These are phyloP conservation scores for Diphasiastrum complanatum DNA, from an alignment of 83 land plant genomes.

Conservation along the genomic window DNA sequence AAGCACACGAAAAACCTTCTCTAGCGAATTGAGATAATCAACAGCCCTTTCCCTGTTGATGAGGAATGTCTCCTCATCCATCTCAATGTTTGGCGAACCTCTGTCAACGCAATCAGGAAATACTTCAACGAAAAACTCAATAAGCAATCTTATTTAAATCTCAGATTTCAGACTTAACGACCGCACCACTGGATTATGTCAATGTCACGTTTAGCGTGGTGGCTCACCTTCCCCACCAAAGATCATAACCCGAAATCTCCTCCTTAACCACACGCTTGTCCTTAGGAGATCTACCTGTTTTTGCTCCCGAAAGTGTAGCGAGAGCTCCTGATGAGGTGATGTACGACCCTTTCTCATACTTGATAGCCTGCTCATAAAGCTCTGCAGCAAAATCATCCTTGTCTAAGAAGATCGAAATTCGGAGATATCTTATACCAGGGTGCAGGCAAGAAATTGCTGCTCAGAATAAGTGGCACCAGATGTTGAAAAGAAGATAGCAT, in stretches of 20 bases:
- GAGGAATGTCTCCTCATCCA: conserved; percentile 27
- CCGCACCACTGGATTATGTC: not conserved
- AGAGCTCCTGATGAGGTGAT: conserved; percentile 23
- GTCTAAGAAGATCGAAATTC: not conserved
- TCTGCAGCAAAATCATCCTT: conserved; percentile 4
- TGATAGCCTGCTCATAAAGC: conserved; percentile 27
- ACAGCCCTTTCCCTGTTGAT: conserved; percentile 28
- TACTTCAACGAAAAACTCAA: not conserved
- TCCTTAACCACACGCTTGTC: conserved; percentile 29
- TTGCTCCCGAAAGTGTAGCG: conserved; percentile 28
- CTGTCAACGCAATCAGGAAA: conserved; percentile 14
- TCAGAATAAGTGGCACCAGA: not conserved
- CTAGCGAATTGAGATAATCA: conserved; percentile 23
- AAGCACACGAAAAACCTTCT: conserved; percentile 6
- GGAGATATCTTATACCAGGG: not conserved
- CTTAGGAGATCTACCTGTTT: conserved; percentile 27
- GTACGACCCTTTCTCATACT: conserved; percentile 18
- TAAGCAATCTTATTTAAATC: not conserved
- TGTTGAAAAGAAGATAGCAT: not conserved
- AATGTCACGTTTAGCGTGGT: no score
- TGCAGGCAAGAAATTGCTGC: not conserved
- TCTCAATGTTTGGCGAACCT: conserved; percentile 29
- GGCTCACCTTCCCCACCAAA: conserved; percentile 32
- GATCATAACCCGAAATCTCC: conserved; percentile 5
- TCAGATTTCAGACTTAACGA: not conserved